Evolutionary conservation across 1,284 basidiomycete species (phyloP), one percentile per base, ranked within the genome.

Genomic region (Caloboletus inedulis): DNA sequence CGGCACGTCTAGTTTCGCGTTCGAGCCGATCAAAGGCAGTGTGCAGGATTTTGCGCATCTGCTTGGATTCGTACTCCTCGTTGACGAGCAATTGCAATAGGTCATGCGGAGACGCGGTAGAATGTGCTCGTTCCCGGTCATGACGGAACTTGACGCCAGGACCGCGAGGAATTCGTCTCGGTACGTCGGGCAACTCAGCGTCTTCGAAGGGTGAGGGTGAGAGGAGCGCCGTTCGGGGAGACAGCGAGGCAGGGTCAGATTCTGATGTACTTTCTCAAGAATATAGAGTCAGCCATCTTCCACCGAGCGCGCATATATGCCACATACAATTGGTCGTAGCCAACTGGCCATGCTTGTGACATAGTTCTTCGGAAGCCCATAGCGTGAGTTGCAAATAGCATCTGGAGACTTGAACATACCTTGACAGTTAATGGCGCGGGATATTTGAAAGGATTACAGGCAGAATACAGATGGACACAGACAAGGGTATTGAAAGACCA

Each of bases 41-140:
- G 51, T 77, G 74, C 5, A 88, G 67, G 21, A 75, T 71, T 57
- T 76, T 76, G 45, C 79, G 77, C 53, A 84, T 72, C 54, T 77
- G 77, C 27, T 73, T 71, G 7, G 74, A 70, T 57, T 87, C 81
- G 53, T 79, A 75, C 53, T 83, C 81, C 46, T 82, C 79, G 42
- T 73, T 74, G 43, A 83, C 71, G 39, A 86, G 72, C 34, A 80
- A 65, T 13, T 70, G 68, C 36, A 84, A 57, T 3, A 85, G 69
- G 53, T 82, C 81, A 3, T 71, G 61, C 8, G 66, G 58, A n/a
- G 72, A 65, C 4, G 65, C 55, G 18, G 61, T 57, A 1, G 67
- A 63, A 46, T 69, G 69, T 0, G 54, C 65, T 2, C 64, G 60
- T 50, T 77, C 73, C 21, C 70, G 64, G 33, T 70, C 64, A 14